Evolutionary conservation across 2,329 filamentous ascomycete genomes (phyloP).

Genomic region (Ophiostoma sp.): DNA sequence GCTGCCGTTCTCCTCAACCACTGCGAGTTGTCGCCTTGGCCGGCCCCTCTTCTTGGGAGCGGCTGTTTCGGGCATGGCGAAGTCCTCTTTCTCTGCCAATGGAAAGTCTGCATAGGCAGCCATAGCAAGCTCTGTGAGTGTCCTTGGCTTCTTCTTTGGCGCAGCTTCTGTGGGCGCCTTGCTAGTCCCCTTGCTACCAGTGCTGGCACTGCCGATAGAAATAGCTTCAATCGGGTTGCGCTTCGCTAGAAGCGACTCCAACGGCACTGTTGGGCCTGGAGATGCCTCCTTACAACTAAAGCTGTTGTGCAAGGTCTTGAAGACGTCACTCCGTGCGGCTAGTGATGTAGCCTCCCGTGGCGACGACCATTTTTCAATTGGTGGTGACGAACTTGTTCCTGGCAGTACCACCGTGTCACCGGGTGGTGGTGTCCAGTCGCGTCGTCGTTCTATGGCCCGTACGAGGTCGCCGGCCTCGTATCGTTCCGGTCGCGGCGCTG

Average conservation of each 20-base stretch:
- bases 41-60: background rate
- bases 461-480: constrained; percentile 31
- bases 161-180: constrained; percentile 44
- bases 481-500: background rate
- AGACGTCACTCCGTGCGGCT: constrained; percentile 31
- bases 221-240: constrained; percentile 52
- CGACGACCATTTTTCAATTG: constrained; percentile 30
- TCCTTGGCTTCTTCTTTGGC: constrained; percentile 64
- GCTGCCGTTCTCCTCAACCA: constrained; percentile 29
- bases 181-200: constrained; percentile 24
- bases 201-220: constrained; percentile 31
- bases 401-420: constrained; percentile 22
- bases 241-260: constrained; percentile 42
- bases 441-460: constrained; percentile 49
- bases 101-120: constrained; percentile 53
- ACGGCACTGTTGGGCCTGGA: constrained; percentile 8
- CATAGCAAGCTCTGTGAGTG: constrained; percentile 72
- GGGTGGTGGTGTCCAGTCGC: constrained; percentile 62
- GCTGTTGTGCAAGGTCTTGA: constrained; percentile 40
- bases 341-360: constrained; percentile 17
- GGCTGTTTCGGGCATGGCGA: background rate
- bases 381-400: constrained; percentile 32
- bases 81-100: background rate
- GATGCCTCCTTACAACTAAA: constrained; percentile 20
- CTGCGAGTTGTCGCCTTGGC: constrained; percentile 26